Evolutionary conservation across 371 early-diverging fungal species (phyloP).

Genomic region (Circinella minor): DNA sequence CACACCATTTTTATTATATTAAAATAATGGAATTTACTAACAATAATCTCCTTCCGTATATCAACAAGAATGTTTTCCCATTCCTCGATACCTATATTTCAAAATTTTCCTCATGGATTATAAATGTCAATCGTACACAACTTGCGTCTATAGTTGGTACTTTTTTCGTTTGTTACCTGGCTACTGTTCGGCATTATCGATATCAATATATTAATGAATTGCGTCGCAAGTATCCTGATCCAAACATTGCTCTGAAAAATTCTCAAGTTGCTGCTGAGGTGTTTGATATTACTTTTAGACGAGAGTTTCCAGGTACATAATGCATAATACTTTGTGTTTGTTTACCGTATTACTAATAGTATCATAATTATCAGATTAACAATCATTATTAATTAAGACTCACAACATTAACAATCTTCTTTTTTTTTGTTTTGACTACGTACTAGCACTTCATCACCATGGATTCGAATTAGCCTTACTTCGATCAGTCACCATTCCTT

Average conservation of each 20-base stretch:
- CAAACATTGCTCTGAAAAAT: constrained; percentile 40
- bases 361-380: background rate
- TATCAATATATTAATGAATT: constrained; percentile 37
- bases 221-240: constrained; percentile 52
- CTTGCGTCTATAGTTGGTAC: constrained; percentile 1
- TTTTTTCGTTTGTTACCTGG: constrained; percentile 26
- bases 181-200: constrained; percentile 39
- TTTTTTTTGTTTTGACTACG: no score
- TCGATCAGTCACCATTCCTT: constrained; percentile 54
- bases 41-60: background rate
- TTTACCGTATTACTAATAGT: no score
- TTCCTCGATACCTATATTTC: background rate
- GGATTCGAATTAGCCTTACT: constrained; percentile 51
- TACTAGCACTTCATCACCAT: constrained; percentile 3
- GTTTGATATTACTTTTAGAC: constrained; percentile 29
- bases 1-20: background rate
- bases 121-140: background rate
- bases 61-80: background rate
- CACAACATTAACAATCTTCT: background rate
- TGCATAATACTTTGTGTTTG: background rate
- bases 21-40: background rate
- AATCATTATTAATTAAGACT: background rate
- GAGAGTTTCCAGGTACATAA: constrained; percentile 51
- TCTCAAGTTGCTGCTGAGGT: constrained; percentile 47
- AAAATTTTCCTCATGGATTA: background rate